These are phyloP conservation scores for Brettanomyces naardenensis DNA, from an alignment of 805 yeast species.

Conservation along the genomic window DNA sequence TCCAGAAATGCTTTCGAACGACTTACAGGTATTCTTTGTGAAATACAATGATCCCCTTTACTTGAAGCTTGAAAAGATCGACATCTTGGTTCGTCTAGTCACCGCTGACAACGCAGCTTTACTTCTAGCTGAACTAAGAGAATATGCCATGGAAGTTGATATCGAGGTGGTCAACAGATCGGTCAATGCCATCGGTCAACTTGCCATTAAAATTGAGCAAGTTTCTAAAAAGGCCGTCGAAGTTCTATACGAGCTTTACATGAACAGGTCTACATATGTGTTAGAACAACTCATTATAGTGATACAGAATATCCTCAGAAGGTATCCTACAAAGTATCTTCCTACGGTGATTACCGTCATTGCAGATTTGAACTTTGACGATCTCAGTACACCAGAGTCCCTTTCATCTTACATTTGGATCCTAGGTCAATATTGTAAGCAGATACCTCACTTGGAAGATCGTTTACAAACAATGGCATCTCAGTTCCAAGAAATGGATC, in stretches of 20 bases:
- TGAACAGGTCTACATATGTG: constrained; percentile 55
- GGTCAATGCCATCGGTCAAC: constrained; percentile 59
- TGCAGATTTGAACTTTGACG: constrained; percentile 35
- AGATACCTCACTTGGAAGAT: constrained; percentile 44
- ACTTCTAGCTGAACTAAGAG: constrained; percentile 63
- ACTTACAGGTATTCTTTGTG: constrained; percentile 82
- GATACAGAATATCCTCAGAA: constrained; percentile 57
- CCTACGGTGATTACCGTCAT: constrained; percentile 50
- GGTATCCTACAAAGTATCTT: constrained; percentile 47
- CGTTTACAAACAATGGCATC: constrained; percentile 40
- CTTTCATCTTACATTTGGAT: constrained; percentile 60
- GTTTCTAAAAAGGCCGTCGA: constrained; percentile 53
- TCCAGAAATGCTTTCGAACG: constrained; percentile 70
- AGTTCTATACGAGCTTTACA: constrained; percentile 47
- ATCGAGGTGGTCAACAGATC: constrained; percentile 64
- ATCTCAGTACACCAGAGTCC: constrained; percentile 41
- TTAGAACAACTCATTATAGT: constrained; percentile 55
- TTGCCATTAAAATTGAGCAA: constrained; percentile 55
- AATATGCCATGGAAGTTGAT: constrained; percentile 81
- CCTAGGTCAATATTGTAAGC: constrained; percentile 60
- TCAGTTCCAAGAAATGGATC: constrained; percentile 50
- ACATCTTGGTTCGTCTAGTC: constrained; percentile 63
- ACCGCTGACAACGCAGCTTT: constrained; percentile 50
- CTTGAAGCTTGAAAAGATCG: constrained; percentile 68
- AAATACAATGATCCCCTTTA: constrained; percentile 81